These are phyloP conservation scores for Hanseniaspora meyeri DNA, from an alignment of 805 yeast species.

Conservation along the genomic window DNA sequence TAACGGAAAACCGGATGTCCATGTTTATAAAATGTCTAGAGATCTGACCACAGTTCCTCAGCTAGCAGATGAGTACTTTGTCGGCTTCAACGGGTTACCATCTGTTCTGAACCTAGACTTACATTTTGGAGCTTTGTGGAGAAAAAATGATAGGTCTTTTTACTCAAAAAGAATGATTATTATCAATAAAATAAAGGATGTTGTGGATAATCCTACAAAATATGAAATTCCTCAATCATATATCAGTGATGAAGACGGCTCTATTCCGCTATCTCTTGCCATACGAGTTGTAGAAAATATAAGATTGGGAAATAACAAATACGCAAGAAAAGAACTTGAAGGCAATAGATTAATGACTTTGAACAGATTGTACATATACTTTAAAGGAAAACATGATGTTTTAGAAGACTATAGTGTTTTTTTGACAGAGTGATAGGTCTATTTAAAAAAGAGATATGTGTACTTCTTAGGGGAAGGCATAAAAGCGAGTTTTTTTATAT, in stretches of 20 bases:
- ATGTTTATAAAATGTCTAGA: constrained; percentile 20
- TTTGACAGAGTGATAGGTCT: constrained; percentile 8
- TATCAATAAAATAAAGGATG: constrained; percentile 21
- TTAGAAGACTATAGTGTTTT: constrained; percentile 20
- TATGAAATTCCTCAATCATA: constrained; percentile 17
- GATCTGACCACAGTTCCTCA: constrained; percentile 21
- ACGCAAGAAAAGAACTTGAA: constrained; percentile 14
- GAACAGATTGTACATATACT: constrained; percentile 22
- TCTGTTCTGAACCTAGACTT: constrained; percentile 22
- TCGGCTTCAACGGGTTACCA: constrained; percentile 23
- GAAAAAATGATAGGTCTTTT: constrained; percentile 22
- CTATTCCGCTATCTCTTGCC: constrained; percentile 18
- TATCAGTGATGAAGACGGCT: constrained; percentile 11
- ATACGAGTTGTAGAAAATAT: constrained; percentile 23
- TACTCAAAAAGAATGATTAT: constrained; percentile 24
- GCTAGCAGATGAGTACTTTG: constrained; percentile 24
- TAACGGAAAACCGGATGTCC: background rate
- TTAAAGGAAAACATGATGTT: constrained; percentile 21
- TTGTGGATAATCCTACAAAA: constrained; percentile 18
- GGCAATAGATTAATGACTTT: constrained; percentile 19
- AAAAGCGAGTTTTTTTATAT: too few species aligned
- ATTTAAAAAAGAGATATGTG: too few species aligned
- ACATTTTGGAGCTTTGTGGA: constrained; percentile 24
- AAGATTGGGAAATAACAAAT: constrained; percentile 24
- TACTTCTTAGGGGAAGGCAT: background rate